phyloP scores from a whole-genome alignment of 176 grass and related monocot species.

The Carex scoparia region DNA sequence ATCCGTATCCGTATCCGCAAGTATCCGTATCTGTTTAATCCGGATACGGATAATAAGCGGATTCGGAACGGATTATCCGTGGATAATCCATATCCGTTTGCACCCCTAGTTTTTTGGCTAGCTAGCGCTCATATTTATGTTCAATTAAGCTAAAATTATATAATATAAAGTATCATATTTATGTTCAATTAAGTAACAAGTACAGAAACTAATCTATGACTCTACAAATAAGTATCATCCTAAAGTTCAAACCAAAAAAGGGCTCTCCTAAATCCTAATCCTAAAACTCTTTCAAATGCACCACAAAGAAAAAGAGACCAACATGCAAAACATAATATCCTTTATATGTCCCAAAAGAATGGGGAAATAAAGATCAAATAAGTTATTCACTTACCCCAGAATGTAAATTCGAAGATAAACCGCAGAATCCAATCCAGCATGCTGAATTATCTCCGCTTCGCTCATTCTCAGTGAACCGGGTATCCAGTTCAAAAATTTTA shows the following conservation, averaged over 20 bases:
- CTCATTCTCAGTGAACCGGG: slow-evolving; percentile 73
- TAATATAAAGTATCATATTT: not conserved
- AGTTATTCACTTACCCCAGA: slow-evolving; percentile 49
- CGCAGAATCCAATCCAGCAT: slow-evolving; percentile 86
- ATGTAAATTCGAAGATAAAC: slow-evolving; percentile 96
- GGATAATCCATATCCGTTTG: too few species aligned
- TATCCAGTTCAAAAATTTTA: slow-evolving; percentile 87
- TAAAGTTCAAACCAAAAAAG: slow-evolving; percentile 11
- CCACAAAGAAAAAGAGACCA: not conserved
- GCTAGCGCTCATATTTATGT: not conserved
- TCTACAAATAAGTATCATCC: not conserved
- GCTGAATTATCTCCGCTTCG: slow-evolving; percentile 58
- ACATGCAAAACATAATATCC: not conserved
- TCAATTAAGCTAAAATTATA: not conserved
- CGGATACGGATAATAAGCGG: too few species aligned
- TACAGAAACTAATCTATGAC: not conserved
- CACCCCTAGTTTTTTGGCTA: not conserved
- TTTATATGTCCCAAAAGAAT: not conserved
- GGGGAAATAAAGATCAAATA: not conserved
- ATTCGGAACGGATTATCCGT: too few species aligned
- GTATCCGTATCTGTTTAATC: too few species aligned
- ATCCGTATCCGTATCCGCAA: too few species aligned
- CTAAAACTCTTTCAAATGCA: not conserved
- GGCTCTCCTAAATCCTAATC: not conserved
- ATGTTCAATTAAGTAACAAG: not conserved